Evolutionary conservation across 129 eudicot genomes (phyloP).

Genomic region (Flaveria ramosissima): DNA sequence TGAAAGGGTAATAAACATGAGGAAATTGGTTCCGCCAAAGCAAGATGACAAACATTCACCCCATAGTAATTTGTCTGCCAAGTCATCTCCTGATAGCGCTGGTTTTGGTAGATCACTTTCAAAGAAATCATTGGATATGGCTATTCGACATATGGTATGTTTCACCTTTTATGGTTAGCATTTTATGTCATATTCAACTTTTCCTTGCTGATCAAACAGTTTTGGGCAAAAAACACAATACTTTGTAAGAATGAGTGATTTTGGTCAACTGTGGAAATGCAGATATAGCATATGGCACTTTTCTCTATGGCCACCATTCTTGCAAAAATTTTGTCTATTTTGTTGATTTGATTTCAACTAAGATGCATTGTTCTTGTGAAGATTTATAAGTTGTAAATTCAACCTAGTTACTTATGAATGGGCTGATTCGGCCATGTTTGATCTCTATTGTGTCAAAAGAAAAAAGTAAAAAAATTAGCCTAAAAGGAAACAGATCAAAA

Average conservation of each 20-base stretch:
- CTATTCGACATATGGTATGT: constrained; percentile 95
- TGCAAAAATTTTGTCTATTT: background rate
- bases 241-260: background rate
- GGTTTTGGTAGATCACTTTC: constrained; percentile 94
- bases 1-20: constrained; percentile 89
- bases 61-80: constrained; percentile 72
- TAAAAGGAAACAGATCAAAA: background rate
- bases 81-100: constrained; percentile 85
- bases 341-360: background rate
- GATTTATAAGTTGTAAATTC: background rate
- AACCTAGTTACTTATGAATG: background rate
- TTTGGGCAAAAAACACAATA: background rate
- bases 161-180: constrained; percentile 19
- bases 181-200: background rate
- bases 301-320: background rate
- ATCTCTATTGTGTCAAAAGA: background rate
- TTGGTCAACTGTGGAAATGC: background rate
- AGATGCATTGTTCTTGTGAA: background rate
- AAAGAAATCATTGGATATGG: constrained; percentile 98
- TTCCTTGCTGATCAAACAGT: constrained; percentile 1
- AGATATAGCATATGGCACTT: background rate
- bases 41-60: constrained; percentile 83
- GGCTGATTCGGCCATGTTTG: background rate
- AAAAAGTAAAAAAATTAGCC: background rate
- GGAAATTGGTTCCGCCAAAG: constrained; percentile 85